A percentile compares a stretch with the other conserved stretches of the same genome.
Evolutionary conservation across 495 filamentous ascomycete species (phyloP).

Genomic region (Tuber aestivum): DNA sequence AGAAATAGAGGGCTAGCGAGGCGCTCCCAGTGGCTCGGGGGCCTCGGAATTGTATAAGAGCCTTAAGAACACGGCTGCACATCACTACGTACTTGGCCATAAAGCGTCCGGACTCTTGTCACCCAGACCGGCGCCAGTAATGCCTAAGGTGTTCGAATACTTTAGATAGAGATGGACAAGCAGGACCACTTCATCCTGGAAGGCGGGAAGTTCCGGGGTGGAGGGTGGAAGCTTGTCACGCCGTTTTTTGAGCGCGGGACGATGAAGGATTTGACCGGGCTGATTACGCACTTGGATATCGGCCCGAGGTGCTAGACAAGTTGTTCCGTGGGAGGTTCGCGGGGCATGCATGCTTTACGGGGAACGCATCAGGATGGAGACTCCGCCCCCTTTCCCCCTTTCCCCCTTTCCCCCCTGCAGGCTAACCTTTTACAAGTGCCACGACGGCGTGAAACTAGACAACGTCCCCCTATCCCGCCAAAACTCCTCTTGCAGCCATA

Average conservation of each 20-base stretch:
- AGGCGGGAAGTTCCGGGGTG: not conserved
- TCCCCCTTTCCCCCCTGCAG: not conserved
- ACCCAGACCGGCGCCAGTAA: no score
- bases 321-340: conserved; percentile 12
- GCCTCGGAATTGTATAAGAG: no score
- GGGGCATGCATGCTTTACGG: conserved; percentile 2
- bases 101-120: no score
- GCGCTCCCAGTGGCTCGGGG: no score
- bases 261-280: conserved; percentile 7
- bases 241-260: conserved; percentile 17
- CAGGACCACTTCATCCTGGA: conserved; percentile 24
- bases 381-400: not conserved
- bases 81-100: no score
- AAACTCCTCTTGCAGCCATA: conserved; percentile 24
- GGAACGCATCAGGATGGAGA: conserved; percentile 18
- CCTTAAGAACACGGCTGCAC: no score
- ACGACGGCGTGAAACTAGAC: conserved; percentile 41
- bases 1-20: no score
- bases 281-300: conserved; percentile 2
- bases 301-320: conserved; percentile 12
- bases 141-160: no score
- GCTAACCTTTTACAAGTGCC: conserved; percentile 19
- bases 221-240: conserved; percentile 17
- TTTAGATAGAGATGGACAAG: no score
- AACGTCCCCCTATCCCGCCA: conserved; percentile 33